Evolutionary conservation across 1,284 basidiomycete genomes (phyloP).

Genomic region (Rhodotorula sp.): DNA sequence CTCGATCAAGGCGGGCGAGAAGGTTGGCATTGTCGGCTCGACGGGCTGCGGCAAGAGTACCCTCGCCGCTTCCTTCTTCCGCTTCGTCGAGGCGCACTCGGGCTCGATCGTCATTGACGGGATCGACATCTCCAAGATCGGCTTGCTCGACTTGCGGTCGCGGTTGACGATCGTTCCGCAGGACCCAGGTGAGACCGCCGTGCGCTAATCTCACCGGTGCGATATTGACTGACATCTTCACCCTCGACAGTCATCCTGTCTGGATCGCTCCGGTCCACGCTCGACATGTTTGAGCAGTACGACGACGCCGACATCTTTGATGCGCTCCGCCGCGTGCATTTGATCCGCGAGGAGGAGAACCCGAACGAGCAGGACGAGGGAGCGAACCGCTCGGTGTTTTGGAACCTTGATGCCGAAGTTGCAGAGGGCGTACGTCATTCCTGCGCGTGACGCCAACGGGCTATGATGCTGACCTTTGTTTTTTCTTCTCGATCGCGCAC

Average conservation of each 20-base stretch:
- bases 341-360: constrained; percentile 58
- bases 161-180: constrained; percentile 85
- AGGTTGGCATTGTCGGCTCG: constrained; percentile 65
- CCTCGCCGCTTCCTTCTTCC: constrained; percentile 88
- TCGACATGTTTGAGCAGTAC: constrained; percentile 90
- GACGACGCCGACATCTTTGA: constrained; percentile 82
- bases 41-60: constrained; percentile 87
- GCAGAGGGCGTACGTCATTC: constrained; percentile 61
- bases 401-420: constrained; percentile 76
- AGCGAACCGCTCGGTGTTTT: constrained; percentile 79
- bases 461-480: not conserved
- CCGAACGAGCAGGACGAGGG: constrained; percentile 58
- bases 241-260: constrained; percentile 61
- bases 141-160: constrained; percentile 77
- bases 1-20: constrained; percentile 64
- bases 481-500: too few species aligned
- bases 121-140: constrained; percentile 79
- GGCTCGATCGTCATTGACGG: constrained; percentile 82
- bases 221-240: too few species aligned
- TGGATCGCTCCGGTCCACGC: constrained; percentile 76
- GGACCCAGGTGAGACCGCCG: constrained; percentile 53
- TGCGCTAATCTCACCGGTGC: not conserved
- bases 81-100: constrained; percentile 83
- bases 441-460: too few species aligned
- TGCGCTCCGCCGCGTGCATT: constrained; percentile 79